phyloP scores from a whole-genome alignment of 1,139 yeast genomes.

The Taphrina communis region DNA sequence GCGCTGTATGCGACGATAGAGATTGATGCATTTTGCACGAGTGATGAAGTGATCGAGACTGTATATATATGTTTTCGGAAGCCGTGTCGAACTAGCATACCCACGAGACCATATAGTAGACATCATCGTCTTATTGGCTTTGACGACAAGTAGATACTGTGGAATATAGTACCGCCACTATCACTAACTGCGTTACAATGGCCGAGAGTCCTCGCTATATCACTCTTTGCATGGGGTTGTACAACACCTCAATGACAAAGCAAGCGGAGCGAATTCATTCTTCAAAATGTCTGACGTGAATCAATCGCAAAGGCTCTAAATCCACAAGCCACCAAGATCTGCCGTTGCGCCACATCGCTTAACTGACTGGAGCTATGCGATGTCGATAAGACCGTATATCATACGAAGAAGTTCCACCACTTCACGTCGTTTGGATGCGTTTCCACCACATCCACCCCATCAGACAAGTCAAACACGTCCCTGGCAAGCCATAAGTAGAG shows the following conservation, averaged over 20 bases:
- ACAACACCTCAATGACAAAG: not conserved
- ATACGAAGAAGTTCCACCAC: not conserved
- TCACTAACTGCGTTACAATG: no score
- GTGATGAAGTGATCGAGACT: slow-evolving; percentile 36
- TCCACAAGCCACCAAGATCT: slow-evolving; percentile 4
- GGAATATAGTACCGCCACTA: no score
- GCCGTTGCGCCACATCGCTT: slow-evolving; percentile 5
- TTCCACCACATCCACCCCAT: slow-evolving; percentile 1
- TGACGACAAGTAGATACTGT: no score
- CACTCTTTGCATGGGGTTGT: no score
- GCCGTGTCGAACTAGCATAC: slow-evolving; percentile 24
- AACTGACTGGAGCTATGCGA: not conserved
- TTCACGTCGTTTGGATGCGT: not conserved
- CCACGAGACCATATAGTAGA: not conserved
- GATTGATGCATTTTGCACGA: slow-evolving; percentile 15
- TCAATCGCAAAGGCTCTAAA: no score
- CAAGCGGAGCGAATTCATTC: slow-evolving; percentile 1
- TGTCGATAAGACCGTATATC: not conserved
- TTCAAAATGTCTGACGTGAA: not conserved
- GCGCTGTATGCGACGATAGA: slow-evolving; percentile 39
- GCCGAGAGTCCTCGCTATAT: no score
- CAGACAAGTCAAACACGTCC: not conserved
- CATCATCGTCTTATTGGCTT: not conserved
- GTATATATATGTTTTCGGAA: slow-evolving; percentile 18
- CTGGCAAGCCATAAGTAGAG: not conserved